Evolutionary conservation across 495 filamentous ascomycete species (phyloP), one percentile per base, ranked within the genome.

Genomic region (Cudoniella acicularis): DNA sequence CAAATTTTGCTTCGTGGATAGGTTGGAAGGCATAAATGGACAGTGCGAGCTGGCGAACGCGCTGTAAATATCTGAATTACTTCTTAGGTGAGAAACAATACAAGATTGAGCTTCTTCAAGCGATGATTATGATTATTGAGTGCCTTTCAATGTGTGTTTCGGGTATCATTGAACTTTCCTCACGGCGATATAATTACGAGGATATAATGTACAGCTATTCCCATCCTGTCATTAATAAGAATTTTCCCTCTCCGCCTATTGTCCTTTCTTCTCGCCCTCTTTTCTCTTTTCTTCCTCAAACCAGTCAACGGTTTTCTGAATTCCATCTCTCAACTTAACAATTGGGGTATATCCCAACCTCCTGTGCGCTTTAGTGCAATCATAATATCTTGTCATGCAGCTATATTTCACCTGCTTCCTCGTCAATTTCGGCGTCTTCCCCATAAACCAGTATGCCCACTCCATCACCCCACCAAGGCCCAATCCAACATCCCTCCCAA

Each of bases 301-400:
- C 72, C 83, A 88, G 54, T 79, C 77, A 30, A 92, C 88, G 2
- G 84, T 83, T 68, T 85, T 82, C 59, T 76, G 76, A 49, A 95
- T 78, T 4, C 88, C 92, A 60, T 95, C 89, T 46, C 89, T 78
- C 59, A 96, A 72, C 20, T 76, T 74, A n/a, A 91, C 81, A 24
- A 93, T 69, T 2, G 92, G 89, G 63, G 69, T 55, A 70, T 96
- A 96, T 22, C 89, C 88, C 52, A 96, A 75, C 64, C 89, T 72
- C 64, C 69, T 76, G 77, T 86, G 90, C 50, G 92, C 92, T 81
- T 96, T 96, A n/a, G 83, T 75, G 53, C 90, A 88, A 59, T 86
- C 84, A 66, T 89, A 94, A 74, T 92, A 96, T 21, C 91, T 83
- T 45, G 88, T 89, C 87, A 92, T 94, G 71, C 85, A 87, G 63